Evolutionary conservation across 2,329 filamentous ascomycete genomes (phyloP), one percentile per base, ranked within the genome.

Genomic region (Epichloe aotearoae): DNA sequence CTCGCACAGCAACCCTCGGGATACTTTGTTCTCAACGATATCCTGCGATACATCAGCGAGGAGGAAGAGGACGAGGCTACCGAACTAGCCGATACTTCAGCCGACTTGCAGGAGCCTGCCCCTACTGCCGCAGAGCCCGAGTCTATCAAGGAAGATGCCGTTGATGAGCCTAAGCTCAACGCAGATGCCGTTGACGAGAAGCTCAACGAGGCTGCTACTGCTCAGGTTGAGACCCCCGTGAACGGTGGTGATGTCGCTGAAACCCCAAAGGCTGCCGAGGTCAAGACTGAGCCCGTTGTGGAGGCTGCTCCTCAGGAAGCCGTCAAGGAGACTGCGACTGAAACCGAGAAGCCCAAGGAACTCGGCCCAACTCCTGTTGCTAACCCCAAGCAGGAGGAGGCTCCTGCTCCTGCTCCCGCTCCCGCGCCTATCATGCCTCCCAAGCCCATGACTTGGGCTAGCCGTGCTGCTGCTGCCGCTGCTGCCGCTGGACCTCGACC

Each of bases 21-120:
- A 56, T 98, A 97, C 75, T 98, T 95, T 61, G 91, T 98, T 36
- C 80, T 98, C 61, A 98, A 98, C 69, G 93, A 98, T 64, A 95
- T 98, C 66, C 88, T 97, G 74, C 81, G 93, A 60, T 97, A 94
- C 70, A 83, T 98, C 58, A 82, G 84, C 57, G 88, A 93, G 55
- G 86, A 91, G 60, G 77, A 77, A 41, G 89, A 96, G 54, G 87
- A 87, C 53, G 82, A 84, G 54, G 53, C 55, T 45, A 63, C 61
- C 39, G 64, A 68, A 56, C 51, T 65, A 50, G 64, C 65, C 47
- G 67, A 69, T 52, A 54, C 56, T 20, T 55, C 58, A 37, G 57
- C 51, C 17, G 57, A 56, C 12, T 58, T 62, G 45, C 55, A 58
- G 38, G 56, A 60, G 34, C 58, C 59, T 33, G 56, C 66, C 23